Evolutionary conservation across 192 early-diverging fungal genomes (phyloP).

Genomic region (Dimargaris cristalligena): DNA sequence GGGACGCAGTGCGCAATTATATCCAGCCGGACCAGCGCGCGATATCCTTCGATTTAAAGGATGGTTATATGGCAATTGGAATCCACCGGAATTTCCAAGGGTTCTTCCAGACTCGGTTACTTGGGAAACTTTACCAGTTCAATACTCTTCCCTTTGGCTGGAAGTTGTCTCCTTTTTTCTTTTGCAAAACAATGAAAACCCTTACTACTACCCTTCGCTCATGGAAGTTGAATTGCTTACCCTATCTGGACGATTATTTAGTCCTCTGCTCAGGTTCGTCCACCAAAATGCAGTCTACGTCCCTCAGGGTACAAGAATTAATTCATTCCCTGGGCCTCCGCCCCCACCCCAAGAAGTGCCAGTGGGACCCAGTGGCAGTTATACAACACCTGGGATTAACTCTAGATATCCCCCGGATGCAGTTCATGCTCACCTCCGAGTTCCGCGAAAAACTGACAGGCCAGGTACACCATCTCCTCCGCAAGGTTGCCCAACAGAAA

Average conservation of each 20-base stretch:
- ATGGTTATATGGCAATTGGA: conserved; percentile 3
- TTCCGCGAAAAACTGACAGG: conserved; percentile 1
- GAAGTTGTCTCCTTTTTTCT: neutral
- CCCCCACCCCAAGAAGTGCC: conserved; percentile 3
- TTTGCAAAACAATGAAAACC: conserved; percentile 2
- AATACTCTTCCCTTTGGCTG: neutral
- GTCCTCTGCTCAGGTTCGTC: neutral
- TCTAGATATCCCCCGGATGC: neutral
- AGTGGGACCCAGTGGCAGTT: neutral
- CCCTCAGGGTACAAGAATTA: neutral
- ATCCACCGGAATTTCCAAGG: neutral
- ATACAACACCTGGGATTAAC: neutral
- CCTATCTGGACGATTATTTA: conserved; percentile 6
- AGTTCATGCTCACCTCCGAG: neutral
- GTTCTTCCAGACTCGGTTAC: neutral
- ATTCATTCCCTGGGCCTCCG: neutral
- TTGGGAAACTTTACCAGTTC: neutral
- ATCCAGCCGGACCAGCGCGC: neutral
- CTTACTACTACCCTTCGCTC: neutral
- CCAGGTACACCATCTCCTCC: neutral
- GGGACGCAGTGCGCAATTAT: neutral
- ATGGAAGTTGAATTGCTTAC: neutral
- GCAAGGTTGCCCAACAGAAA: neutral
- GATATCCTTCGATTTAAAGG: neutral
- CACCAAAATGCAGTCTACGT: neutral